These are phyloP conservation scores for Colletotrichum sp. DNA, from an alignment of 2,329 filamentous ascomycete genomes.

Conservation along the genomic window DNA sequence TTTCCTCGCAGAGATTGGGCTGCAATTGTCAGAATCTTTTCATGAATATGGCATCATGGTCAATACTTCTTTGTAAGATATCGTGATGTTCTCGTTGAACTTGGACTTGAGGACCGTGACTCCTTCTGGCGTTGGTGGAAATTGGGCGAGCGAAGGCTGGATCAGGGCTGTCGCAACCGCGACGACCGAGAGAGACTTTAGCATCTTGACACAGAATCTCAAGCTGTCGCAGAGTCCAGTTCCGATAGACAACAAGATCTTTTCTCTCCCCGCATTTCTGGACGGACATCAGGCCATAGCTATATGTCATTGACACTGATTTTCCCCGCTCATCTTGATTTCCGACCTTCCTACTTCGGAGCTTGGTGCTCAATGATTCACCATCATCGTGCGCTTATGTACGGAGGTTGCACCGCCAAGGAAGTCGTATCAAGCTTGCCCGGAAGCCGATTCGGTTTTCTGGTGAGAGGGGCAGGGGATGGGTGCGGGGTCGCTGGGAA, in stretches of 20 bases:
- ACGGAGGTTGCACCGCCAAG: conserved; percentile 4
- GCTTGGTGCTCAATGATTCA: neutral
- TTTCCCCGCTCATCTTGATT: neutral
- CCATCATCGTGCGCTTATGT: neutral
- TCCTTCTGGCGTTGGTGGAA: conserved; percentile 25
- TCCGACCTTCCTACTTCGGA: conserved; percentile 14
- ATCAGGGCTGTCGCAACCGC: conserved; percentile 30
- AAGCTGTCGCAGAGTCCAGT: too few species aligned
- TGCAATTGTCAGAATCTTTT: conserved; percentile 18
- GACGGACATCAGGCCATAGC: too few species aligned
- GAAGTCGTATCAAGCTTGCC: neutral
- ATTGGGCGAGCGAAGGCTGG: conserved; percentile 18
- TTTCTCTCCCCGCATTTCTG: too few species aligned
- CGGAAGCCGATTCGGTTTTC: neutral
- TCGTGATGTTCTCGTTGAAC: conserved; percentile 60
- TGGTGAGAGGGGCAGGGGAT: neutral
- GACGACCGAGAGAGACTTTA: neutral
- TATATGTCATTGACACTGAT: neutral
- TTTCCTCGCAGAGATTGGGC: conserved; percentile 60
- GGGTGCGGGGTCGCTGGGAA: conserved; percentile 1
- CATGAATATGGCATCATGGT: accelerated
- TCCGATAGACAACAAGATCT: too few species aligned
- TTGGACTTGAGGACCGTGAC: conserved; percentile 56
- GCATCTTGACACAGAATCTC: neutral
- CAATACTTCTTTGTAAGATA: conserved; percentile 60